Evolutionary conservation across 2,329 filamentous ascomycete genomes (phyloP).

Genomic region (Colletotrichum limetticola): DNA sequence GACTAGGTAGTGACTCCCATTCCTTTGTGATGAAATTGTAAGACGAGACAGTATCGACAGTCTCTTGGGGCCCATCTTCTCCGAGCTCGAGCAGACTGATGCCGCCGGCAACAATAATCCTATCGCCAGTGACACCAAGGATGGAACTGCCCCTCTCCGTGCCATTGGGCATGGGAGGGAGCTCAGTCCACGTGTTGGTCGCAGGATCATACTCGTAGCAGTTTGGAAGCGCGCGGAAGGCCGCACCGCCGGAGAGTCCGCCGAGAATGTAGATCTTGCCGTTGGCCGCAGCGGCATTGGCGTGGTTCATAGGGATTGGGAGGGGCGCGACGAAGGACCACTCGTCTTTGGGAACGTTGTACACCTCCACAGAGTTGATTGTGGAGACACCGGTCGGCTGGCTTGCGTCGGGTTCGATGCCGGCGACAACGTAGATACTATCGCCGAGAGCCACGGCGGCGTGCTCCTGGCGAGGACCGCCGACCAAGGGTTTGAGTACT

Average conservation of each 20-base stretch:
- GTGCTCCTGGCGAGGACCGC: not conserved
- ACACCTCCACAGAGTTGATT: slow-evolving; percentile 41
- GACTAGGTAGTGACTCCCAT: slow-evolving; percentile 43
- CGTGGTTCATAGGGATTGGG: slow-evolving; percentile 47
- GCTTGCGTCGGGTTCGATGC: not conserved
- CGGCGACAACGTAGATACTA: not conserved
- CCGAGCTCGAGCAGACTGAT: slow-evolving; percentile 39
- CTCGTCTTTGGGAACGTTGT: slow-evolving; percentile 40
- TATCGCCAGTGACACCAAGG: slow-evolving; percentile 42
- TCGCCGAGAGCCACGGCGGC: not conserved
- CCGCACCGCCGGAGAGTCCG: slow-evolving; percentile 42
- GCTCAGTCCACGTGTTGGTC: slow-evolving; percentile 40
- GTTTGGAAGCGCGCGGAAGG: slow-evolving; percentile 41
- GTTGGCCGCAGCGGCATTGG: slow-evolving; percentile 48
- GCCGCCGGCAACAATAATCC: slow-evolving; percentile 51
- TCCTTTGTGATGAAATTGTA: slow-evolving; percentile 42
- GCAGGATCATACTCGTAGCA: slow-evolving; percentile 45
- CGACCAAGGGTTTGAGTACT: too few relatives aligned
- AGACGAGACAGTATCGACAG: slow-evolving; percentile 42
- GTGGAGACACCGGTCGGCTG: slow-evolving; percentile 38
- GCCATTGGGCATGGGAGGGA: slow-evolving; percentile 42
- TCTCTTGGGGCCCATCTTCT: slow-evolving; percentile 37
- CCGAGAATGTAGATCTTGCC: slow-evolving; percentile 52
- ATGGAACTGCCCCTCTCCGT: slow-evolving; percentile 45
- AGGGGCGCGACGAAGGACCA: slow-evolving; percentile 43